phyloP scores from a whole-genome alignment of 2,329 filamentous ascomycete species.

The Dothideomycetes sp. region DNA sequence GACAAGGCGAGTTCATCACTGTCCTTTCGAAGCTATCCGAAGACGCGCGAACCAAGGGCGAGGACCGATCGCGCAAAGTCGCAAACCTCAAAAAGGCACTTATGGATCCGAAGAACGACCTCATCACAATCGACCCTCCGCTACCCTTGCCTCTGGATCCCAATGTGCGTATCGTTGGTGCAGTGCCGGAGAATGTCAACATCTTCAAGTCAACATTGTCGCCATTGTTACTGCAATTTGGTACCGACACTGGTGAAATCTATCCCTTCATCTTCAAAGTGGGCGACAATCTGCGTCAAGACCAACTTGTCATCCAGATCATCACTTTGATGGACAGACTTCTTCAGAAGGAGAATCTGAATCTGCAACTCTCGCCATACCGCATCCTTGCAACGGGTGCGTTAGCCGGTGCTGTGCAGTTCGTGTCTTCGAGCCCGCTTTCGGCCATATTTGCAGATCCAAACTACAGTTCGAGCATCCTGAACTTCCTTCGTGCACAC shows the following conservation, averaged over 20 bases:
- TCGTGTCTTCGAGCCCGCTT: constrained; percentile 69
- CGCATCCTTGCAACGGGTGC: constrained; percentile 91
- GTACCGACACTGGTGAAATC: constrained; percentile 62
- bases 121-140: constrained; percentile 73
- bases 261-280: constrained; percentile 97
- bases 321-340: constrained; percentile 97
- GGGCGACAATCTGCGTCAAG: constrained; percentile 90
- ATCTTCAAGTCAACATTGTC: constrained; percentile 95
- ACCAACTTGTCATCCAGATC: constrained; percentile 94
- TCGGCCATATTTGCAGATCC: constrained; percentile 60
- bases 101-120: constrained; percentile 81
- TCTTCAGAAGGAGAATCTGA: constrained; percentile 88
- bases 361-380: constrained; percentile 90
- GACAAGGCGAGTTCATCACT: constrained; percentile 83
- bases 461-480: constrained; percentile 62
- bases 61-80: constrained; percentile 69
- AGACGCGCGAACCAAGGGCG: constrained; percentile 73
- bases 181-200: constrained; percentile 72
- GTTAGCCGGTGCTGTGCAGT: constrained; percentile 83
- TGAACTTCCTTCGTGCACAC: constrained; percentile 78
- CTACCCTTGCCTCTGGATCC: constrained; percentile 85
- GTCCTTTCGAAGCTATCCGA: constrained; percentile 81
- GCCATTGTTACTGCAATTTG: constrained; percentile 85
- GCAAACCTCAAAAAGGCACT: constrained; percentile 78
- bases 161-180: constrained; percentile 65